phyloP scores from a whole-genome alignment of 176 grass and related monocot genomes.

The Oryza nivara region DNA sequence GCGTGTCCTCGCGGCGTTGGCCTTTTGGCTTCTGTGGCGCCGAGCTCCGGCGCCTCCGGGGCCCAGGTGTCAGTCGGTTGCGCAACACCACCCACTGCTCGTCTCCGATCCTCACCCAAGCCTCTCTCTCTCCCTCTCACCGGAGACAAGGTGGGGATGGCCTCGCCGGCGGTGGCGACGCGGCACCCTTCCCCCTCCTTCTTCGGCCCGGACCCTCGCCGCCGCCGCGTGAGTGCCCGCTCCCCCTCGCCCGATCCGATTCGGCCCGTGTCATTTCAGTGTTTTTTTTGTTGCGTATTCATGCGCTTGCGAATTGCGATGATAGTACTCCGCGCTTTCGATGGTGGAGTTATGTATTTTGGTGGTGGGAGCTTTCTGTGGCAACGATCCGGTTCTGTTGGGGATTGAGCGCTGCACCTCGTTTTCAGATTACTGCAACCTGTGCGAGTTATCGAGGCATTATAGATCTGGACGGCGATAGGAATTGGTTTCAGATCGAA shows the following conservation, averaged over 20 bases:
- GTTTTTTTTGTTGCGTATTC: not conserved
- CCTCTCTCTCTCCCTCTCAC: not conserved
- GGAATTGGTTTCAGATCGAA: constrained; percentile 8
- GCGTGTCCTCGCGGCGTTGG: not conserved
- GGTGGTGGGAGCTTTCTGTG: not conserved
- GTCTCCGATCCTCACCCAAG: not conserved
- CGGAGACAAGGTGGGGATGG: constrained; percentile 29
- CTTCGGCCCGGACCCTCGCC: constrained; percentile 13
- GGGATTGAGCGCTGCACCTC: not conserved
- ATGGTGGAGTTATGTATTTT: not conserved
- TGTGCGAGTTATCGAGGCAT: not conserved
- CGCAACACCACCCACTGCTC: not conserved
- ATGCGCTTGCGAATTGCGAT: not conserved
- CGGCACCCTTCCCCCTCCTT: constrained; percentile 33
- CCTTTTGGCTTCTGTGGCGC: not conserved
- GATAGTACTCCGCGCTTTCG: not conserved
- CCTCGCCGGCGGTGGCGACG: constrained; percentile 44
- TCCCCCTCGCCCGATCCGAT: not conserved
- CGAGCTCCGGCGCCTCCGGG: not conserved
- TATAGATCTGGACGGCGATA: not conserved
- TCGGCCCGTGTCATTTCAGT: not conserved
- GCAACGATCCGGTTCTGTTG: not conserved
- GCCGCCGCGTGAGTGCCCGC: constrained; percentile 41
- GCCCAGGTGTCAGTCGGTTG: constrained; percentile 30
- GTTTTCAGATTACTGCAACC: not conserved